Evolutionary conservation across 768 basidiomycete genomes (phyloP).

Genomic region (Leccinum obscurum): DNA sequence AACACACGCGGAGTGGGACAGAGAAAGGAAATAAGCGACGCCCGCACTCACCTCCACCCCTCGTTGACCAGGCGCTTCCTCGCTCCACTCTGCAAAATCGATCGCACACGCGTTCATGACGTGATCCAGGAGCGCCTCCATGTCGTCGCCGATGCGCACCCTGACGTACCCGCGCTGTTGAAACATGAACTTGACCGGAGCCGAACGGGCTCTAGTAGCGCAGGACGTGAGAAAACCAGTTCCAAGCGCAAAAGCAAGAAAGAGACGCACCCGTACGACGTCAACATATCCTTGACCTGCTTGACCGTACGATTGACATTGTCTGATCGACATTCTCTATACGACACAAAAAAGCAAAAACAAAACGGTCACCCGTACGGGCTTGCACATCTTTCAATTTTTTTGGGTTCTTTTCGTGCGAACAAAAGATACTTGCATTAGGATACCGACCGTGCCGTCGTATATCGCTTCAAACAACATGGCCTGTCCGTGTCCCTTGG

Average conservation of each 20-base stretch:
- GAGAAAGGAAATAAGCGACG: background rate
- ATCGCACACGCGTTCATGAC: slow-evolving; percentile 44
- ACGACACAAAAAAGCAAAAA: background rate
- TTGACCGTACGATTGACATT: slow-evolving; percentile 64
- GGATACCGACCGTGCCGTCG: slow-evolving; percentile 56
- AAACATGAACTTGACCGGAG: slow-evolving; percentile 69
- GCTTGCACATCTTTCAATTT: background rate
- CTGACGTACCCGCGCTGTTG: slow-evolving; percentile 52
- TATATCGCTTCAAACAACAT: slow-evolving; percentile 64
- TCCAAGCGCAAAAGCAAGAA: background rate
- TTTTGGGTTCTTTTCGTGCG: too few species aligned
- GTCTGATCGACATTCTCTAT: slow-evolving; percentile 62
- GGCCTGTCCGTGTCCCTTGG: slow-evolving; percentile 47
- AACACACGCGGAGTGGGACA: background rate
- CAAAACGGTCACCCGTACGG: background rate
- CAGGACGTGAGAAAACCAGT: too few species aligned
- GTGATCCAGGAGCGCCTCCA: slow-evolving; percentile 38
- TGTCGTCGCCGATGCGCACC: slow-evolving; percentile 39
- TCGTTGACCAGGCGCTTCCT: slow-evolving; percentile 32
- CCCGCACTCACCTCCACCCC: slow-evolving; percentile 35
- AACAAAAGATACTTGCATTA: slow-evolving; percentile 49
- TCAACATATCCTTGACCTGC: slow-evolving; percentile 53
- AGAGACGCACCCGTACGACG: slow-evolving; percentile 41
- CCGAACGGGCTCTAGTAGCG: slow-evolving; percentile 50
- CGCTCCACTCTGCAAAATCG: slow-evolving; percentile 43